These are phyloP conservation scores for Septoria petroselini DNA, from an alignment of 2,329 filamentous ascomycete species.

Conservation along the genomic window DNA sequence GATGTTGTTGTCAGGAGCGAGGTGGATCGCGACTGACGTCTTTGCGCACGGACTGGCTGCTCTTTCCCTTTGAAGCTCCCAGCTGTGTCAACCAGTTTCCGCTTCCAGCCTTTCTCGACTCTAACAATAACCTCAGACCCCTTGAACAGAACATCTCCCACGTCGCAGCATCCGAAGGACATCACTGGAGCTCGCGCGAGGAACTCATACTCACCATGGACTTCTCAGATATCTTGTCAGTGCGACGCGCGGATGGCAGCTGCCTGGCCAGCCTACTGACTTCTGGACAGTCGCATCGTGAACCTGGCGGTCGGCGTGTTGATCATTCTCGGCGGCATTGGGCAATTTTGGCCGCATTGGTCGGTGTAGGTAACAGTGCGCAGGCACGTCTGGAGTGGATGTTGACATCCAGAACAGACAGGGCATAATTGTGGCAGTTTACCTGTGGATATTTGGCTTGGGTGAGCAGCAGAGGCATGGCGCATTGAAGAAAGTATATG, in stretches of 20 bases:
- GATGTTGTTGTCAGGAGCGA: not conserved
- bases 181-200: not conserved
- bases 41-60: not conserved
- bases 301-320: slow-evolving; percentile 85
- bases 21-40: too few species aligned
- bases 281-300: slow-evolving; percentile 72
- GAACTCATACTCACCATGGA: slow-evolving; percentile 60
- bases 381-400: not conserved
- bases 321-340: slow-evolving; percentile 80
- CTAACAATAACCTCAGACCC: not conserved
- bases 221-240: slow-evolving; percentile 88
- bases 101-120: slow-evolving; percentile 8
- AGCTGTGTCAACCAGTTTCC: slow-evolving; percentile 7
- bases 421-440: slow-evolving; percentile 74
- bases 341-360: slow-evolving; percentile 61
- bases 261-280: slow-evolving; percentile 14
- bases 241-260: slow-evolving; percentile 28
- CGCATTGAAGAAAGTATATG: slow-evolving; percentile 2
- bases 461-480: slow-evolving; percentile 51
- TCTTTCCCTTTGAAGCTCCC: not conserved
- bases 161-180: not conserved
- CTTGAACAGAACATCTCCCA: not conserved
- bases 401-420: slow-evolving; percentile 49
- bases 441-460: slow-evolving; percentile 87
- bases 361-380: slow-evolving; percentile 51